Conservation (phyloP, 192 early-diverging fungal genomes). For the Coemansia sp. region DNA sequence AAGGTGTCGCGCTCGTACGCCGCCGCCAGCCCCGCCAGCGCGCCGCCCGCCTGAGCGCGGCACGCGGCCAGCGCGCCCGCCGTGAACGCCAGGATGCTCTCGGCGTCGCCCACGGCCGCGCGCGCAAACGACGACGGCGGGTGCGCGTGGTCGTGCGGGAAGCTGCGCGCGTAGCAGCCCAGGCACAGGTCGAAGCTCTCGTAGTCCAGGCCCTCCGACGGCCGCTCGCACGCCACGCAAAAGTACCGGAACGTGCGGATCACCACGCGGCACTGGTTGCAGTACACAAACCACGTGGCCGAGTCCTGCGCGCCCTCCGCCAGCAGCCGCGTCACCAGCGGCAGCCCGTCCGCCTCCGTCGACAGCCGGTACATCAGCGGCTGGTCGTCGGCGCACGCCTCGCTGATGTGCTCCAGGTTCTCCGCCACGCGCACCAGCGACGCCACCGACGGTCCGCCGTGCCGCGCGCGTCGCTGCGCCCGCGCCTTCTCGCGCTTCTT, state of each 20-base stretch:
- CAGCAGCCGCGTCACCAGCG: conserved; percentile 30
- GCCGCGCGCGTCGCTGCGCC: conserved; percentile 15
- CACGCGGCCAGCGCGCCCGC: conserved; percentile 14
- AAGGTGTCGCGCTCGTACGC: conserved; percentile 41
- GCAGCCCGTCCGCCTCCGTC: conserved; percentile 28
- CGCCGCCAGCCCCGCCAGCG: neutral
- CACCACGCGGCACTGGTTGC: conserved; percentile 74
- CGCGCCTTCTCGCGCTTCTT: conserved; percentile 28
- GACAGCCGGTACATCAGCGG: conserved; percentile 41
- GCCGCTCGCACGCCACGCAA: conserved; percentile 78
- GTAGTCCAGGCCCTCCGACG: conserved; percentile 62
- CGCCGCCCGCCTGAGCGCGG: neutral
- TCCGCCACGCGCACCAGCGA: conserved; percentile 43
- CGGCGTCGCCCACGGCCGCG: conserved; percentile 32
- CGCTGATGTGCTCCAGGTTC: conserved; percentile 48
- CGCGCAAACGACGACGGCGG: conserved; percentile 76
- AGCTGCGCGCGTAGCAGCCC: conserved; percentile 67
- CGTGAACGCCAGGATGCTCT: conserved; percentile 40
- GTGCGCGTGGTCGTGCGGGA: conserved; percentile 72
- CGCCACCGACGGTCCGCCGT: conserved; percentile 13
- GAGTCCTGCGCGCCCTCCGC: conserved; percentile 40
- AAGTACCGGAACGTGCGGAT: conserved; percentile 82
- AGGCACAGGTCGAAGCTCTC: conserved; percentile 74
- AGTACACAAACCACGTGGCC: conserved; percentile 64
- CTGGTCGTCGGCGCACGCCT: conserved; percentile 20